Percentiles rank a stretch among this genome's conserved stretches.
Evolutionary conservation across 108 stramenopile species (phyloP).

Genomic region (Nitzschia sp.): DNA sequence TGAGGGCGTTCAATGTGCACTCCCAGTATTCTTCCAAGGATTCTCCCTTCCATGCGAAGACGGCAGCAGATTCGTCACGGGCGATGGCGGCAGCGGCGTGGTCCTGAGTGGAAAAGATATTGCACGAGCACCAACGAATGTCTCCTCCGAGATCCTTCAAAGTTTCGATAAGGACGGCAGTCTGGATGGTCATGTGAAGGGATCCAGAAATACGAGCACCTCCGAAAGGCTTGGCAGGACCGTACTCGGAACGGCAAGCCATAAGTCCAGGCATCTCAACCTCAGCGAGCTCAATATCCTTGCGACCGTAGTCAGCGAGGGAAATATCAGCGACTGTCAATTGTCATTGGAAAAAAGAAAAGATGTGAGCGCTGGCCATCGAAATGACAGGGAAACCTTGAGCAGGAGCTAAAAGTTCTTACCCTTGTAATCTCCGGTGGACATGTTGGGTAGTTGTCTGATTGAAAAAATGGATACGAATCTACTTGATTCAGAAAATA

Average conservation of each 20-base stretch:
- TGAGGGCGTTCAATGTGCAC: slow-evolving; percentile 97
- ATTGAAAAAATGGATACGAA: slow-evolving; percentile 4
- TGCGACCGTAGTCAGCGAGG: slow-evolving; percentile 99
- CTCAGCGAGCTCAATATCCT: slow-evolving; percentile 99
- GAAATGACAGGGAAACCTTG: no score
- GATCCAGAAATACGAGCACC: slow-evolving; percentile 97
- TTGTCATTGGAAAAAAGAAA: slow-evolving; percentile 20
- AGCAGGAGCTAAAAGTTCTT: slow-evolving; percentile 15
- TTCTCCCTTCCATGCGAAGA: slow-evolving; percentile 99
- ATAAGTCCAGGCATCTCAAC: slow-evolving; percentile 99
- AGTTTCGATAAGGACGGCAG: slow-evolving; percentile 99
- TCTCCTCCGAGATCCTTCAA: slow-evolving; percentile 95
- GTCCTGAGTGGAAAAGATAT: slow-evolving; percentile 99
- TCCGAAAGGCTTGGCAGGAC: slow-evolving; percentile 72
- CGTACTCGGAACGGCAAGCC: slow-evolving; percentile 95
- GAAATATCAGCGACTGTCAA: slow-evolving; percentile 95
- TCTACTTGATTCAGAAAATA: slow-evolving; percentile 13
- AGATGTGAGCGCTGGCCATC: not conserved
- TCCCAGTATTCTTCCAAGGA: slow-evolving; percentile 99
- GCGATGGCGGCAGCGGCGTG: slow-evolving; percentile 99
- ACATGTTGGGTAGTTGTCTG: slow-evolving; percentile 67
- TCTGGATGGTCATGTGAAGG: slow-evolving; percentile 99
- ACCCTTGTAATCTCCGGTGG: slow-evolving; percentile 96
- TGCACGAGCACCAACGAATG: slow-evolving; percentile 99
- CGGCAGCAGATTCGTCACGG: slow-evolving; percentile 96